Evolutionary conservation across 345 rosid genomes (phyloP), one percentile per base, ranked within the genome.

Genomic region (Pistacia atlantica): DNA sequence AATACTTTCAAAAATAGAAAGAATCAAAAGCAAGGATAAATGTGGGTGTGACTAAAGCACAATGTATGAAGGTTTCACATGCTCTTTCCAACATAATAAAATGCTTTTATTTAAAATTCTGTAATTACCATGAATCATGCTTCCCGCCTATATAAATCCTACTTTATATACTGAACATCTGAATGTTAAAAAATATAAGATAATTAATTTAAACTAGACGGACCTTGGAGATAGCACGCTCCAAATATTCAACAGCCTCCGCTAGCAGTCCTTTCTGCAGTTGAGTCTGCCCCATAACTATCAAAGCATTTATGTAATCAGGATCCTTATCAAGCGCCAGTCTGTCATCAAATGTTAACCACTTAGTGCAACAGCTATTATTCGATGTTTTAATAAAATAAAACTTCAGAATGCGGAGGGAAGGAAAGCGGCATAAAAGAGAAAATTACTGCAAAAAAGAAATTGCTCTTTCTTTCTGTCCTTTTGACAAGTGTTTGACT

Each of bases 321-420:
- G 98, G 97, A 77, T 95, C 98, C 75, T 91, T 93, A 46, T 83
- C 82, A 63, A 95, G 85, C 48, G 97, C 96, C 76, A 88, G 74
- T 79, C 98, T 93, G 88, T 67, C 72, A 51, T 33, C 25, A 83
- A 45, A 78, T 54, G 37, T 69, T 16, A 75, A 28, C 38, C 56
- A 31, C 28, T 52, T 20, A 74, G 59, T 64, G 12, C n/a, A 49
- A 66, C 38, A 60, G 48, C 33, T 45, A 49, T 68, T 48, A 14
- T 28, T n/a, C 7, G 7, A 65, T 62, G 31, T 25, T 42, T 22
- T 5, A 58, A 72, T 28, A n/a, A 20, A 18, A 66, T 6, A 12
- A 37, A 16, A 20, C 1, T 22, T 62, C 42, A 38, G 45, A 60
- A 11, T n/a, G 42, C 22, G 22, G 20, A 14, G 3, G 10, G 58